Evolutionary conservation across 805 yeast genomes (phyloP), one percentile per base, ranked within the genome.

Genomic region (Zygotorulaspora sp.): DNA sequence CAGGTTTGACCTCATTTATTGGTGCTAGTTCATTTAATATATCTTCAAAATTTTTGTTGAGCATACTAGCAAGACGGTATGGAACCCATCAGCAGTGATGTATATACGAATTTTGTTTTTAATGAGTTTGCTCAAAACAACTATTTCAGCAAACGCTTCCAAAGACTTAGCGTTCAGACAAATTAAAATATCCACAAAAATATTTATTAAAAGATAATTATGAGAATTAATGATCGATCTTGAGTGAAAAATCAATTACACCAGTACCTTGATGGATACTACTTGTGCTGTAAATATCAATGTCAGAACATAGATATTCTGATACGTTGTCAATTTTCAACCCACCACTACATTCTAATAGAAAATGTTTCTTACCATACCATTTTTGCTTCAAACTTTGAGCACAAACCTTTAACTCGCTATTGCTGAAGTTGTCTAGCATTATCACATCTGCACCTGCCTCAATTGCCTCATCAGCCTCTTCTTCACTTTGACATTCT

Each of bases 371-470:
- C 27, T 57, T 53, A 10, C 61, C 61, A 3, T 57, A 51, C 78
- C 84, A 85, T 48, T 68, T 68, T 2, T 51, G 41, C 58, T 81
- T 87, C 44, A 89, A 65, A 45, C 63, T 71, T 19, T 57, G 57
- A 0, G 96, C 95, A 13, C 82, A 90, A 0, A 56, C 48, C 44
- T 74, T 77, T 41, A 89, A 67, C 12, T 71, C 82, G 1, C 70
- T 74, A 2, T 87, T 85, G 3, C 70, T 57, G 61, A 90, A 90
- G 60, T 89, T 89, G 57, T 89, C 97, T 55, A 89, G 72, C 97
- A 89, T 89, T 44, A 90, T 81, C 14, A 90, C 84, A 61, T 89
- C 97, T 0, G 97, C 97, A 9, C 97, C 97, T 1, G 97, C 95
- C 11, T 68, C 76, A 52, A 90, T 90, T 17, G 97, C 97, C 58